Base-by-base conservation (phyloP, 345 rosid genomes). In the Populus davidiana region DNA sequence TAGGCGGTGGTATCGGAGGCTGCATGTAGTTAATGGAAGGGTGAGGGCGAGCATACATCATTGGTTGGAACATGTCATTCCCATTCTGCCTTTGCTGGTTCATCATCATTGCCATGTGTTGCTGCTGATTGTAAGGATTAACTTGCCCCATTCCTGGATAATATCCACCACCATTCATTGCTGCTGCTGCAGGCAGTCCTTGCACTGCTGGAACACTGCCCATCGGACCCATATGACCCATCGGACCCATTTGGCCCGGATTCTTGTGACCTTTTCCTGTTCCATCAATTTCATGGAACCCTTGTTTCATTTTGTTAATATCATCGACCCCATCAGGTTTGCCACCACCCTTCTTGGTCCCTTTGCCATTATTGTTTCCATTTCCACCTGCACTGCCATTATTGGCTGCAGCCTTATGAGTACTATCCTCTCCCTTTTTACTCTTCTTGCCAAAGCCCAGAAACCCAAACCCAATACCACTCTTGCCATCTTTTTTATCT, bases 21-120 rank as follows among this genome's bases (percentile, higher is more conserved):
- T 76, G 81, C 39, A 91, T 92, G 84, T 92, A 92, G 38, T 80
- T 87, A 5, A 83, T 84, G 0, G 90, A 83, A 0, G 93, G 92
- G 5, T 86, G 79, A 17, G 89, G 97, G 75, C 90, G 65, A 0
- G 93, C 91, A 73, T 93, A 92, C 97, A 89, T 93, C 96, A 89
- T 86, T 0, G 98, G 97, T 23, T 88, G 95, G 73, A 84, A 91
- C 93, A 92, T 93, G 6, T 87, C 98, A 3, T 86, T 87, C 52
- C 91, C 91, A 47, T 86, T 75, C 64, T 64, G 67, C 69, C 79
- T 77, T 31, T 80, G 81, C 50, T 87, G 94, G 72, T 87, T 89
- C 93, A 81, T 91, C 97, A 85, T 88, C 97, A 80, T 91, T 65
- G 73, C 86, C 96, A 86, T 84, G 70, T 86, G 87, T 78, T 88